Conservation (phyloP, 352 stramenopile species). For the Hyaloperonospora brassicae region DNA sequence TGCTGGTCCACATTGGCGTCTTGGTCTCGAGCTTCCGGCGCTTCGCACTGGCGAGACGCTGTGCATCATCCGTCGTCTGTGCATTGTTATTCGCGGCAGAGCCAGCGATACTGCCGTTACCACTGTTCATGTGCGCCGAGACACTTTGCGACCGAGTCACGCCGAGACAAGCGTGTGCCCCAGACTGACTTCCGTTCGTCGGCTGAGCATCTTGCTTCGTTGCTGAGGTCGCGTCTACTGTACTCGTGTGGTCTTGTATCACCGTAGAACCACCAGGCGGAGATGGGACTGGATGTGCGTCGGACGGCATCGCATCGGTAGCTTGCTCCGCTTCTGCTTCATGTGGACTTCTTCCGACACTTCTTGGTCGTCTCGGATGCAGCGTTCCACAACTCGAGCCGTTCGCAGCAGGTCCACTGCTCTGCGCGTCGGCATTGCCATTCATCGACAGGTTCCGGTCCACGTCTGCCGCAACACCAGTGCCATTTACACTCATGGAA, state of each 20-base stretch:
- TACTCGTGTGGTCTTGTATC: slow-evolving; percentile 10
- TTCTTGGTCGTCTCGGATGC: slow-evolving; percentile 4
- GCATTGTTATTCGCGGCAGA: too few relatives aligned
- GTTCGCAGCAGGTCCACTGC: slow-evolving; percentile 4
- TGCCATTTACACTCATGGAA: slow-evolving; percentile 1
- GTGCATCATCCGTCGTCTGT: neutral
- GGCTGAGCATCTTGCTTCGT: slow-evolving; percentile 13
- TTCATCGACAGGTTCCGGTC: slow-evolving; percentile 33
- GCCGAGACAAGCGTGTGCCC: slow-evolving; percentile 4
- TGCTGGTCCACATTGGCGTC: neutral
- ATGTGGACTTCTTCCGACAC: slow-evolving; percentile 17
- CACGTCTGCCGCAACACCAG: slow-evolving; percentile 8
- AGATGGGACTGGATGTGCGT: slow-evolving; percentile 1
- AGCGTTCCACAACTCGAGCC: slow-evolving; percentile 2
- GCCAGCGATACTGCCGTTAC: neutral
- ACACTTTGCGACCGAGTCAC: slow-evolving; percentile 2
- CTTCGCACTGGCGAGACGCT: slow-evolving; percentile 7
- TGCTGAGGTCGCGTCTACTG: slow-evolving; percentile 8
- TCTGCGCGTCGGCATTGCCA: slow-evolving; percentile 13
- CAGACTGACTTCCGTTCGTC: slow-evolving; percentile 10
- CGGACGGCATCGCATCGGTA: slow-evolving; percentile 10
- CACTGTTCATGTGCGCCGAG: neutral
- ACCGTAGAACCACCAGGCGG: neutral
- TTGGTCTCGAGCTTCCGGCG: slow-evolving; percentile 17
- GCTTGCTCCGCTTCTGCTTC: slow-evolving; percentile 9